Conservation (phyloP, 2,329 filamentous ascomycete genomes). For the Endoconidiophora laricicola region DNA sequence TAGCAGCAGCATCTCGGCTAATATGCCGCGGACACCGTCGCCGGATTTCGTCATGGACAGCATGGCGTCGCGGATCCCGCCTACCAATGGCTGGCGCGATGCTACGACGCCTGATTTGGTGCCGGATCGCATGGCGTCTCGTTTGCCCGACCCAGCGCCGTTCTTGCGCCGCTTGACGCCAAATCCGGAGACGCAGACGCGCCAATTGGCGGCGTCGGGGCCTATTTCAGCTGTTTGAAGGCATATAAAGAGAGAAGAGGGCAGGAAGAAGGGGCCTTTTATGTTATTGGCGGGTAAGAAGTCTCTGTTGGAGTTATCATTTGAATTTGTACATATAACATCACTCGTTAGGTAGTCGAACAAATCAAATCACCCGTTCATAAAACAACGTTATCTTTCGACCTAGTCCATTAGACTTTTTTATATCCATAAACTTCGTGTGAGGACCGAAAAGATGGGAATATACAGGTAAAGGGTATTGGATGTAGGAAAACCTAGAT, state of each 20-base stretch:
- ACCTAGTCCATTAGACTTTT: no score
- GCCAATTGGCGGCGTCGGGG: conserved; percentile 17
- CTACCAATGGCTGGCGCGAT: not conserved
- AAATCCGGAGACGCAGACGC: conserved; percentile 29
- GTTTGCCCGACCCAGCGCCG: conserved; percentile 33
- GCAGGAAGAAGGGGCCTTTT: not conserved
- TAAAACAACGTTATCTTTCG: no score
- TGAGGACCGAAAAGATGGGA: no score
- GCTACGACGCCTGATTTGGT: conserved; percentile 39
- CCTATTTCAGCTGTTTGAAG: conserved; percentile 11
- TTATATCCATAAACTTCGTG: no score
- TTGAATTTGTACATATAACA: no score
- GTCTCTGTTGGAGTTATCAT: no score
- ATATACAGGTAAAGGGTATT: no score
- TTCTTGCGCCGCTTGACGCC: conserved; percentile 28
- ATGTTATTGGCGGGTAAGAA: not conserved
- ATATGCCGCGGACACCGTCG: conserved; percentile 27
- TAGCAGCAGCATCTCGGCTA: conserved; percentile 10
- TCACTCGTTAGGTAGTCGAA: no score
- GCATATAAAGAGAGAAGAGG: no score
- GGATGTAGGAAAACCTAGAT: not conserved
- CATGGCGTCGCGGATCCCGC: conserved; percentile 11
- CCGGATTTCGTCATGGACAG: conserved; percentile 22
- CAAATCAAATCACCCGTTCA: no score
- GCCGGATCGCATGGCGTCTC: conserved; percentile 45